Evolutionary conservation across 371 early-diverging fungal species (phyloP).

Genomic region (Coemansia sp.): DNA sequence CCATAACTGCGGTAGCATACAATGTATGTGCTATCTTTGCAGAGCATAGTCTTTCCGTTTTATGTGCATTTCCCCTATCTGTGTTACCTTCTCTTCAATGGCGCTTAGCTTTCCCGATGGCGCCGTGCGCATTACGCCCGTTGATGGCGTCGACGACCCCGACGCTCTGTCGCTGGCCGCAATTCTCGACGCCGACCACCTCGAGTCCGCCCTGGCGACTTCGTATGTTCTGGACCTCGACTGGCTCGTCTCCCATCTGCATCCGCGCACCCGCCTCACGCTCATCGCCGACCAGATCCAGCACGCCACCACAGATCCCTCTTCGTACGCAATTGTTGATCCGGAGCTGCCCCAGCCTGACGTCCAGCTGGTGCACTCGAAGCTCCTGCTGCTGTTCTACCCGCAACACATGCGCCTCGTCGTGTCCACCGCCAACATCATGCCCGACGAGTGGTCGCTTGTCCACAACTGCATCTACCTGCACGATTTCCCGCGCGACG

Average conservation of each 20-base stretch:
- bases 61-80: too few species aligned
- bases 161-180: slow-evolving; percentile 7
- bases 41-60: too few species aligned
- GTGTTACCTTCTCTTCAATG: too few species aligned
- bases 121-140: slow-evolving; percentile 14
- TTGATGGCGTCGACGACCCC: neutral
- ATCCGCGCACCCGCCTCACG: neutral
- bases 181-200: slow-evolving; percentile 5
- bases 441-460: slow-evolving; percentile 27
- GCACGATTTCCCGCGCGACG: slow-evolving; percentile 27
- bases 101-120: slow-evolving; percentile 4
- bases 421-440: slow-evolving; percentile 16
- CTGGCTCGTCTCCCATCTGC: slow-evolving; percentile 22
- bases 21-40: too few species aligned
- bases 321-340: neutral
- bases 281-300: slow-evolving; percentile 9
- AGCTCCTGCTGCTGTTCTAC: slow-evolving; percentile 27
- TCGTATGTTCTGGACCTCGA: slow-evolving; percentile 14
- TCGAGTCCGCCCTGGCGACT: slow-evolving; percentile 11
- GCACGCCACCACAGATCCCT: neutral
- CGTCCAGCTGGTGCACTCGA: slow-evolving; percentile 33
- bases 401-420: slow-evolving; percentile 16
- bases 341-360: slow-evolving; percentile 15
- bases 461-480: slow-evolving; percentile 28
- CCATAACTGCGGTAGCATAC: neutral